Conservation (phyloP, 441 rosid genomes). For the Pelargonium australe region DNA sequence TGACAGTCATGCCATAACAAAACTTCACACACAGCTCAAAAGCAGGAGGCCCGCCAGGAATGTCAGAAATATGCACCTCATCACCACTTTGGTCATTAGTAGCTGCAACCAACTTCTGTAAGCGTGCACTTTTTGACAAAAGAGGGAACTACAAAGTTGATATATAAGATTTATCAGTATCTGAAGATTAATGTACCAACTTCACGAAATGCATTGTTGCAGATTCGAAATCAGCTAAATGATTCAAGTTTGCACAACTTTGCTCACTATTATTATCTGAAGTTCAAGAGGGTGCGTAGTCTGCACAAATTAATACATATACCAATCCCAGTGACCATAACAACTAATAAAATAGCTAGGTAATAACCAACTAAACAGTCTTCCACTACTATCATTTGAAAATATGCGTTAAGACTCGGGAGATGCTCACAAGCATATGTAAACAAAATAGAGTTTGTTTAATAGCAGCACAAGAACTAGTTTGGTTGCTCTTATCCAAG, state of each 20-base stretch:
- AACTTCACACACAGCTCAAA: constrained; percentile 93
- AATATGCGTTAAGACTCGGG: too few relatives aligned
- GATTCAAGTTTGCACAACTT: background rate
- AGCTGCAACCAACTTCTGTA: constrained; percentile 56
- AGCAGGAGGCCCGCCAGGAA: constrained; percentile 86
- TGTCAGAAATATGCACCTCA: constrained; percentile 49
- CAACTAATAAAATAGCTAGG: too few relatives aligned
- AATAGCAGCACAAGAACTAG: too few relatives aligned
- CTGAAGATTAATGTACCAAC: too few relatives aligned
- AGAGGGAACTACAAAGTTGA: constrained; percentile 67
- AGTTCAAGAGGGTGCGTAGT: background rate
- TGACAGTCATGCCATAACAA: constrained; percentile 88
- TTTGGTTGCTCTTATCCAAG: too few relatives aligned
- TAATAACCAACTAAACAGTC: too few relatives aligned
- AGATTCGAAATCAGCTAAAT: constrained; percentile 5
- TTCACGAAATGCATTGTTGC: constrained; percentile 12
- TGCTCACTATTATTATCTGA: background rate
- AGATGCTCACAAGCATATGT: too few relatives aligned
- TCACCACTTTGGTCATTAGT: constrained; percentile 52
- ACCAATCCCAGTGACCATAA: too few relatives aligned
- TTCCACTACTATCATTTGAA: too few relatives aligned
- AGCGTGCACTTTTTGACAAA: constrained; percentile 64
- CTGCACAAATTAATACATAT: too few relatives aligned
- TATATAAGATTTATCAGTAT: background rate
- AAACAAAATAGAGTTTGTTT: too few relatives aligned